Percentiles rank a stretch among this genome's conserved stretches.
These are phyloP conservation scores for Moesziomyces sp. DNA, from an alignment of 1,284 basidiomycete genomes.

Conservation along the genomic window DNA sequence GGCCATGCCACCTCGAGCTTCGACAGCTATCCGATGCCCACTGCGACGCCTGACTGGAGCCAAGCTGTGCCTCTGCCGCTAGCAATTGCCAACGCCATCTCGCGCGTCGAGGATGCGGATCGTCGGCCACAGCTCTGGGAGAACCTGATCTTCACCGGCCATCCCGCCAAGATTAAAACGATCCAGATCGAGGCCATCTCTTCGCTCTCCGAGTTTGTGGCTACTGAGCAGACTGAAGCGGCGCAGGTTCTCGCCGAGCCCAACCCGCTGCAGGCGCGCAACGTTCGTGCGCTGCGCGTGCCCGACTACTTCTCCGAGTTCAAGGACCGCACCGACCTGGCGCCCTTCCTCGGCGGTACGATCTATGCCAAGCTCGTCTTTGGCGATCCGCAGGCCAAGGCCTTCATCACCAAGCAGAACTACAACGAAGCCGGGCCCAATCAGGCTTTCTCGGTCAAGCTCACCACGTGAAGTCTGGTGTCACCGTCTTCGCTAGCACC, in stretches of 20 bases:
- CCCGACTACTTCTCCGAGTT: slow-evolving; percentile 67
- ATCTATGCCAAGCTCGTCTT: slow-evolving; percentile 67
- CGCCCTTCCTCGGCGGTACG: slow-evolving; percentile 63
- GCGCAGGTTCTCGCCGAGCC: slow-evolving; percentile 57
- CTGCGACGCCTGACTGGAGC: slow-evolving; percentile 28
- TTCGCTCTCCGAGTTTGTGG: slow-evolving; percentile 41
- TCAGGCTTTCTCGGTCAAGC: slow-evolving; percentile 43
- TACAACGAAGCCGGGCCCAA: slow-evolving; percentile 64
- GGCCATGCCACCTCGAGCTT: slow-evolving; percentile 9
- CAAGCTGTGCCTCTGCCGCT: slow-evolving; percentile 43
- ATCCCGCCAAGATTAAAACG: slow-evolving; percentile 50
- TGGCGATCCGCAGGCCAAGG: slow-evolving; percentile 56
- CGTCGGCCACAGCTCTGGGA: slow-evolving; percentile 62
- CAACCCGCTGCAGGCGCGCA: slow-evolving; percentile 57
- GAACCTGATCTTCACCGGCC: slow-evolving; percentile 61
- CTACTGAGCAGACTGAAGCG: slow-evolving; percentile 51
- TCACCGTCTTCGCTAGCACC: not conserved
- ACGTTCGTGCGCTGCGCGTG: slow-evolving; percentile 57
- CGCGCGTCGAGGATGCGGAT: slow-evolving; percentile 50
- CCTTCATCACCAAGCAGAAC: slow-evolving; percentile 62
- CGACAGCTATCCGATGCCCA: slow-evolving; percentile 27
- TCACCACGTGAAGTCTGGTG: slow-evolving; percentile 9
- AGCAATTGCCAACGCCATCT: slow-evolving; percentile 46
- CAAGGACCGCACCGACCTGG: slow-evolving; percentile 65
- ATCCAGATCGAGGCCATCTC: slow-evolving; percentile 53